phyloP scores from a whole-genome alignment of 768 basidiomycete genomes.

The Leccinum disarticulatum region DNA sequence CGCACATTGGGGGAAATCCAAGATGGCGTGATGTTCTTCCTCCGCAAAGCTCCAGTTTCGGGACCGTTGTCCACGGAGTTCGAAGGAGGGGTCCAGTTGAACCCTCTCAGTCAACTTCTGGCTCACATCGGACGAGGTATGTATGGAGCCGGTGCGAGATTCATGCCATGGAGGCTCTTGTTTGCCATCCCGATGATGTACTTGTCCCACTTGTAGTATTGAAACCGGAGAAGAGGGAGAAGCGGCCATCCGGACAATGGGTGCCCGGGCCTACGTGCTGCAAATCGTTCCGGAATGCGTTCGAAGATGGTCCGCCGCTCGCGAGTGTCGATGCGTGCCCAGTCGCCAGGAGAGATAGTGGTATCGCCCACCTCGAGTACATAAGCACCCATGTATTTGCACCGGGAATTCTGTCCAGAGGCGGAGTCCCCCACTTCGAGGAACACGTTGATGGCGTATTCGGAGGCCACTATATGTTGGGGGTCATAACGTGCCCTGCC shows the following conservation, averaged over 20 bases:
- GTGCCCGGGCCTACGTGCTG: background rate
- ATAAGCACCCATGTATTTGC: slow-evolving; percentile 30
- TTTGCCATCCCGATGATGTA: slow-evolving; percentile 18
- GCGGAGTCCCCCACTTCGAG: slow-evolving; percentile 5
- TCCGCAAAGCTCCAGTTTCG: too few species aligned
- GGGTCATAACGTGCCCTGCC: slow-evolving; percentile 14
- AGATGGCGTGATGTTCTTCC: too few species aligned
- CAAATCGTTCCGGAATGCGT: slow-evolving; percentile 3
- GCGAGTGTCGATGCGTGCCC: slow-evolving; percentile 11
- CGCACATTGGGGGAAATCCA: too few species aligned
- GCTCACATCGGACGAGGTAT: background rate
- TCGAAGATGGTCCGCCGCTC: slow-evolving; percentile 4
- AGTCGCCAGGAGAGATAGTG: background rate
- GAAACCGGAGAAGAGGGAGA: slow-evolving; percentile 13
- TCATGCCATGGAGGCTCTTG: background rate
- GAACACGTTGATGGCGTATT: slow-evolving; percentile 30
- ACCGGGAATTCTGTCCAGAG: background rate
- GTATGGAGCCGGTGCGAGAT: background rate
- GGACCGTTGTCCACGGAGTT: too few species aligned
- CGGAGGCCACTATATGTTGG: slow-evolving; percentile 16
- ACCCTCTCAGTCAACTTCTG: background rate
- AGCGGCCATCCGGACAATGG: background rate
- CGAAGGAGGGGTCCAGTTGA: too few species aligned
- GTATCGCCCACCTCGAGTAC: slow-evolving; percentile 11
- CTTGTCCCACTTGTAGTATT: slow-evolving; percentile 23